Conservation (phyloP, 1,139 yeast genomes). For the Candida labiduridarum region DNA sequence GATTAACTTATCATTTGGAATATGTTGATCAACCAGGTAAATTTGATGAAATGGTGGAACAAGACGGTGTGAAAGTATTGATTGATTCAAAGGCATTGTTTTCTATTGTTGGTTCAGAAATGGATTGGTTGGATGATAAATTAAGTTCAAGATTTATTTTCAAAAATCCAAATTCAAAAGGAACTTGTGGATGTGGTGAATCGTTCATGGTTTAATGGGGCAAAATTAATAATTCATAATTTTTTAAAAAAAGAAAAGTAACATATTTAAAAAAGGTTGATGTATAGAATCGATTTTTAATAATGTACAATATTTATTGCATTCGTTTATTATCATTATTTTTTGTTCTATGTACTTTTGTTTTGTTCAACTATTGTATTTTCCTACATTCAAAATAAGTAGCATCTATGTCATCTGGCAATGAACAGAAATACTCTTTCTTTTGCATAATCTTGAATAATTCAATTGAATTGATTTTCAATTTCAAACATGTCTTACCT, state of each 20-base stretch:
- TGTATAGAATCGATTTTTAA: background rate
- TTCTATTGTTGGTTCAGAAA: constrained; percentile 93
- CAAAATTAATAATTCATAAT: too few relatives aligned
- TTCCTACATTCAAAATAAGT: constrained; percentile 53
- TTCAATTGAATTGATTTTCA: constrained; percentile 39
- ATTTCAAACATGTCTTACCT: constrained; percentile 50
- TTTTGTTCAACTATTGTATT: constrained; percentile 21
- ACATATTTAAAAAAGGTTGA: constrained; percentile 4
- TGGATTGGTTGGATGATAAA: constrained; percentile 98
- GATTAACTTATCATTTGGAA: constrained; percentile 86
- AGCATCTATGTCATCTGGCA: constrained; percentile 49
- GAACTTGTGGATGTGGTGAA: constrained; percentile 98
- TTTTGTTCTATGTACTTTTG: background rate
- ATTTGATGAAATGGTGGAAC: constrained; percentile 90
- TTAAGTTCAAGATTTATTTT: constrained; percentile 86
- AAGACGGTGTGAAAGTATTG: constrained; percentile 89
- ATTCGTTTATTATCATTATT: background rate
- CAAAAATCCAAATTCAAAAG: constrained; percentile 93
- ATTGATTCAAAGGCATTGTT: constrained; percentile 95
- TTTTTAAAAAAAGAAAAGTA: background rate
- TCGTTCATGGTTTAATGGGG: constrained; percentile 81
- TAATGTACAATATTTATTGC: background rate
- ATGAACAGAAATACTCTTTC: constrained; percentile 47
- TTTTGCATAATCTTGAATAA: constrained; percentile 51
- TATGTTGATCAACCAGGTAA: constrained; percentile 89